phyloP scores from a whole-genome alignment of 805 yeast genomes.

The Scheffersomyces ergatensis region DNA sequence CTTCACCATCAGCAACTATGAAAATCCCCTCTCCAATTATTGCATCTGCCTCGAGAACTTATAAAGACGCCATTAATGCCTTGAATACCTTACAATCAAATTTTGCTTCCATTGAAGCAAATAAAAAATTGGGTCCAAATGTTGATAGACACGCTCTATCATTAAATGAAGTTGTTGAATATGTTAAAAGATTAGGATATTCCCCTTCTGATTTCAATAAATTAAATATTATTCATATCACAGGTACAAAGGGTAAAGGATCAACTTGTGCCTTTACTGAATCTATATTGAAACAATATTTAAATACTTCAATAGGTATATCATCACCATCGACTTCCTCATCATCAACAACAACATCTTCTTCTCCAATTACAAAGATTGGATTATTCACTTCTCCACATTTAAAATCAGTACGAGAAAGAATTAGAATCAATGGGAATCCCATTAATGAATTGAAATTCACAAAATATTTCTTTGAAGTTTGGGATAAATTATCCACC shows the following conservation, averaged over 20 bases:
- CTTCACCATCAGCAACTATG: not conserved
- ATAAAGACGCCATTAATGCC: conserved; percentile 76
- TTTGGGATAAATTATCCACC: conserved; percentile 76
- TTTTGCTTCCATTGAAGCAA: conserved; percentile 83
- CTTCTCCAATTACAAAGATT: conserved; percentile 49
- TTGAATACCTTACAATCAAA: conserved; percentile 89
- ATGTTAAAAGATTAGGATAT: conserved; percentile 38
- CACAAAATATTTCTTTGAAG: conserved; percentile 88
- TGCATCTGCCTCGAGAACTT: conserved; percentile 15
- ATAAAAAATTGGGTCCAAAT: conserved; percentile 62
- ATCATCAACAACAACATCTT: not conserved
- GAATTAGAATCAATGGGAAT: conserved; percentile 82
- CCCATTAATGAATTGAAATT: conserved; percentile 82
- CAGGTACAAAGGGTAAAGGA: conserved; percentile 99
- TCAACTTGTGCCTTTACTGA: conserved; percentile 94
- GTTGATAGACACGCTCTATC: conserved; percentile 60
- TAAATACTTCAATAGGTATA: conserved; percentile 10
- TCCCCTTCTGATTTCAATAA: conserved; percentile 62
- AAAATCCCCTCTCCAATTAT: not conserved
- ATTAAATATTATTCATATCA: conserved; percentile 82
- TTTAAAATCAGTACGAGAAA: conserved; percentile 85
- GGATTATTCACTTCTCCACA: conserved; percentile 98
- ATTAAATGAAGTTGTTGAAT: conserved; percentile 73
- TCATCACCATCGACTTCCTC: not conserved
- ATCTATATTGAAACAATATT: conserved; percentile 71